A percentile compares a stretch with the other conserved stretches of the same genome.
Evolutionary conservation across 2,329 filamentous ascomycete species (phyloP).

Genomic region (Ophiosphaerella herpotricha): DNA sequence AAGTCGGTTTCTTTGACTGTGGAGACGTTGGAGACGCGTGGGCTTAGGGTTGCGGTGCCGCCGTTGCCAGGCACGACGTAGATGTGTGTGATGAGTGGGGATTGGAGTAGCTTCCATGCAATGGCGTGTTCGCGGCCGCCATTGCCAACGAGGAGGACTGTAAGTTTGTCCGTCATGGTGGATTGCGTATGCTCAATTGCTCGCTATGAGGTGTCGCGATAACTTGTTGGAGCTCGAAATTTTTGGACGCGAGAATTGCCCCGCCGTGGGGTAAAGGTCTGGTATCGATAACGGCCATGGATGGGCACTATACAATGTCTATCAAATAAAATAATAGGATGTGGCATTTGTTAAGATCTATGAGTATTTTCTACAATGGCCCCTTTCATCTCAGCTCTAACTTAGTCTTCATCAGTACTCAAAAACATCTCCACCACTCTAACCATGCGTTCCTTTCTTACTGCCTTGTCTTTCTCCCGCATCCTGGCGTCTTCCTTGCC

Average conservation of each 20-base stretch:
- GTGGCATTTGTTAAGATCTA: background rate
- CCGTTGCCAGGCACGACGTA: constrained; percentile 77
- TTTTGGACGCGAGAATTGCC: constrained; percentile 19
- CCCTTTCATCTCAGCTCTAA: background rate
- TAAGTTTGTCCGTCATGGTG: constrained; percentile 34
- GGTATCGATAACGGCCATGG: background rate
- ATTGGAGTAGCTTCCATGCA: constrained; percentile 91
- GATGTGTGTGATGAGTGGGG: constrained; percentile 76
- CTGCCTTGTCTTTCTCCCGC: constrained; percentile 64
- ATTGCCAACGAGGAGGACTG: constrained; percentile 83
- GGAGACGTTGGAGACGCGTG: constrained; percentile 67
- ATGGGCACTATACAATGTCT: too few relatives aligned
- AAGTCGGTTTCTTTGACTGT: constrained; percentile 77
- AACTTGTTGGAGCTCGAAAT: constrained; percentile 5
- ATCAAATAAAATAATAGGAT: background rate
- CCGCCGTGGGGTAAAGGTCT: constrained; percentile 26
- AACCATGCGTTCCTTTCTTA: constrained; percentile 66
- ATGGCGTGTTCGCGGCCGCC: constrained; percentile 94
- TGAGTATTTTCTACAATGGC: background rate
- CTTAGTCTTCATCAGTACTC: constrained; percentile 2
- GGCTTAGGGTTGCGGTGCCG: constrained; percentile 62
- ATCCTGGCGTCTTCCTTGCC: constrained; percentile 40
- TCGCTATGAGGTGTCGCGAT: background rate
- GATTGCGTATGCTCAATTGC: constrained; percentile 2
- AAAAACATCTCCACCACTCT: constrained; percentile 74